phyloP scores from a whole-genome alignment of 805 yeast genomes.

The Ogataea salicorniae region DNA sequence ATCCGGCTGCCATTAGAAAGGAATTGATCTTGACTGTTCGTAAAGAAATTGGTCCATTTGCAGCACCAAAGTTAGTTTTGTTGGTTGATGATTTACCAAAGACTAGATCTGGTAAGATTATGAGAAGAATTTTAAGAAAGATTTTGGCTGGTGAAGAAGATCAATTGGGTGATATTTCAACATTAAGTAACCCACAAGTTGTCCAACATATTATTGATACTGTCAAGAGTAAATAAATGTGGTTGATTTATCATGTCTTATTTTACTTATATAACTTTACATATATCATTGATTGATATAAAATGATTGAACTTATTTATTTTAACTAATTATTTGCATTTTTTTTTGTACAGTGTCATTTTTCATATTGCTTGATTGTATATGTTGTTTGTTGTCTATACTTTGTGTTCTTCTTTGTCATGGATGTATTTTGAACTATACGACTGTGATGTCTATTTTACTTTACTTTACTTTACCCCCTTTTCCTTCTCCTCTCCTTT shows the following conservation, averaged over 20 bases:
- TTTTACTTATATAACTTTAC: too few relatives aligned
- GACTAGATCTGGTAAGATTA: conserved; percentile 82
- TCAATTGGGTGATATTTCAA: conserved; percentile 74
- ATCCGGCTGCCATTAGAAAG: conserved; percentile 50
- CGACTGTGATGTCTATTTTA: too few relatives aligned
- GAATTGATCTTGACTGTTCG: conserved; percentile 66
- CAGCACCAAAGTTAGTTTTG: conserved; percentile 73
- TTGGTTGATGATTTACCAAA: conserved; percentile 76
- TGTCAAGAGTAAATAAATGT: conserved; percentile 29
- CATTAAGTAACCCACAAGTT: conserved; percentile 71
- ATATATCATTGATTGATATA: too few relatives aligned
- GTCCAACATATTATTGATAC: conserved; percentile 61
- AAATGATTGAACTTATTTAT: too few relatives aligned
- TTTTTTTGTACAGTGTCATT: not conserved
- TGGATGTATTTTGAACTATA: too few relatives aligned
- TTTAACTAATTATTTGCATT: too few relatives aligned
- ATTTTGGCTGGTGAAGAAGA: conserved; percentile 71
- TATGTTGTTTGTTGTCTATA: not conserved
- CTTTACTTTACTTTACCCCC: too few relatives aligned
- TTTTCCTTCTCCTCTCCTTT: too few relatives aligned
- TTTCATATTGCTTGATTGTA: not conserved
- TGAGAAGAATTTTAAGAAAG: conserved; percentile 82
- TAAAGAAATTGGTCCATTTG: conserved; percentile 80
- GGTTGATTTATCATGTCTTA: too few relatives aligned
- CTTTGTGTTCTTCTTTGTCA: not conserved